Percentiles rank a stretch among this genome's conserved stretches.
Evolutionary conservation across 2,329 filamentous ascomycete species (phyloP).

Genomic region (Blastomyces gilchristii): DNA sequence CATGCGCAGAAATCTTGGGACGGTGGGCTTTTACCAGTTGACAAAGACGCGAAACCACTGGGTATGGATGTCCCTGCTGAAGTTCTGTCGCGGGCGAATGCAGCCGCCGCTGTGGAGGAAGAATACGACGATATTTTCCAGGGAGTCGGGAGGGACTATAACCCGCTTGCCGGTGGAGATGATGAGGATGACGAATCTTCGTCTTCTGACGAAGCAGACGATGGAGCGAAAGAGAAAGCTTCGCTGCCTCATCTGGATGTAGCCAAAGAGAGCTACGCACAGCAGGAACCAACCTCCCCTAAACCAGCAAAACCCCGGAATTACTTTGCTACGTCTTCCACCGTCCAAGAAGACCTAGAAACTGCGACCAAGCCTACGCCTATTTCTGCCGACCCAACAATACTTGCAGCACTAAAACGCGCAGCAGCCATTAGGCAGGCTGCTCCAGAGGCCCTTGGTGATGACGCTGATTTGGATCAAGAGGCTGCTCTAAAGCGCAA

Average conservation of each 20-base stretch:
- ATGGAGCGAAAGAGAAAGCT: conserved; percentile 20
- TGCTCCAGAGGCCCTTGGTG: conserved; percentile 37
- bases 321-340: conserved; percentile 33
- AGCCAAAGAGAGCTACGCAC: conserved; percentile 6
- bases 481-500: conserved; percentile 59
- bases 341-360: conserved; percentile 31
- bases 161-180: conserved; percentile 46
- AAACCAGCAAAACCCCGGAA: conserved; percentile 34
- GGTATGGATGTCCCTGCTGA: conserved; percentile 42
- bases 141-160: conserved; percentile 49
- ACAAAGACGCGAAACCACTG: conserved; percentile 40
- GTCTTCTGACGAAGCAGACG: conserved; percentile 31
- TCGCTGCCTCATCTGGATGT: conserved; percentile 9
- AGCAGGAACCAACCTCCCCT: background rate
- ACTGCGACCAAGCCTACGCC: conserved; percentile 29
- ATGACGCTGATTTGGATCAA: conserved; percentile 43
- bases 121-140: conserved; percentile 54
- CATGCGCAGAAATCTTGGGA: conserved; percentile 18
- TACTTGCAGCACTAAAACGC: conserved; percentile 76
- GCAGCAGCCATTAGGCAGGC: conserved; percentile 53
- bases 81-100: conserved; percentile 28
- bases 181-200: conserved; percentile 38
- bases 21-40: conserved; percentile 32
- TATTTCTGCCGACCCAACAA: conserved; percentile 59
- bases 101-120: conserved; percentile 27